Percentiles rank a stretch among this genome's conserved stretches.
These are phyloP conservation scores for Penicillium waksmanii DNA, from an alignment of 495 filamentous ascomycete species.

Conservation along the genomic window DNA sequence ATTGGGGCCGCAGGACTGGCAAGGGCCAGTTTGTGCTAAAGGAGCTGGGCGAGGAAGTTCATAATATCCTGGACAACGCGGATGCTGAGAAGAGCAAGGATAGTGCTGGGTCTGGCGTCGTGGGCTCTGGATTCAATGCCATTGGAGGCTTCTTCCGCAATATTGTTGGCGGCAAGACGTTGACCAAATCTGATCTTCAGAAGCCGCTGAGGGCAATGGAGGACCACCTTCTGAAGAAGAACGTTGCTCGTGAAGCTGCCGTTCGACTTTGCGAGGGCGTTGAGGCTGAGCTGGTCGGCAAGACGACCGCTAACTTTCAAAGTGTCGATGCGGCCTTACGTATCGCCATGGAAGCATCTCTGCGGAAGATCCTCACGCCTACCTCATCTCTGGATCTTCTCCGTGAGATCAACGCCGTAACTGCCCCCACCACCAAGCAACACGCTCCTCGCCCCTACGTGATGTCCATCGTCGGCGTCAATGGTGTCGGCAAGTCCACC, in stretches of 20 bases:
- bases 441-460: conserved; percentile 81
- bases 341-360: conserved; percentile 83
- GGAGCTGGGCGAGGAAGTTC: conserved; percentile 91
- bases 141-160: conserved; percentile 90
- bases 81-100: conserved; percentile 63
- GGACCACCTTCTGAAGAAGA: conserved; percentile 92
- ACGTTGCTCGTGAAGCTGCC: conserved; percentile 93
- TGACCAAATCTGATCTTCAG: conserved; percentile 84
- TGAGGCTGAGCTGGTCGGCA: conserved; percentile 82
- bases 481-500: conserved; percentile 97
- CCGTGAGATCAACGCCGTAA: conserved; percentile 84
- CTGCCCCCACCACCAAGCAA: conserved; percentile 55
- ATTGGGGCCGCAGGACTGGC: conserved; percentile 81
- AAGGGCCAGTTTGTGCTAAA: conserved; percentile 94
- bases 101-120: conserved; percentile 59
- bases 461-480: conserved; percentile 96
- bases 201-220: conserved; percentile 96
- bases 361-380: conserved; percentile 92
- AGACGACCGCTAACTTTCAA: conserved; percentile 92
- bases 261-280: conserved; percentile 90
- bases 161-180: conserved; percentile 87
- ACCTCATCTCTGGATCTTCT: conserved; percentile 93
- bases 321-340: conserved; percentile 84
- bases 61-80: conserved; percentile 77
- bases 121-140: conserved; percentile 75